Percentiles rank a stretch among this genome's conserved stretches.
Conservation (phyloP, 768 basidiomycete species). For the Cystobasidium ongulense region DNA sequence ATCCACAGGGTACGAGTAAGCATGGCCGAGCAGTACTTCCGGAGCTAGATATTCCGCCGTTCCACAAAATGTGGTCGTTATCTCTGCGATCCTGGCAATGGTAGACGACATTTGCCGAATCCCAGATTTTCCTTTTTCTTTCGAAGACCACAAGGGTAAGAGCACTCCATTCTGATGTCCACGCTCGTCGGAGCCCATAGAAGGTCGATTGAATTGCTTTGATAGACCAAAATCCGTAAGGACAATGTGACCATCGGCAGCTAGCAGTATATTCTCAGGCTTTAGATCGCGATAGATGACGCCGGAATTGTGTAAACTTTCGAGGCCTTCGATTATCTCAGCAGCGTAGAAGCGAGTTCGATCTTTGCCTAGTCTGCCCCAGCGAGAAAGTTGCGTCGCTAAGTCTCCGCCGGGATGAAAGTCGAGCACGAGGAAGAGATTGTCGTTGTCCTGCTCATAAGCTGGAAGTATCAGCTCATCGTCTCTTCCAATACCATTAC, state of each 20-base stretch:
- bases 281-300: slow-evolving; percentile 71
- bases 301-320: slow-evolving; percentile 83
- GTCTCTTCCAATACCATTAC: background rate
- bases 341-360: slow-evolving; percentile 94
- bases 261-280: slow-evolving; percentile 64
- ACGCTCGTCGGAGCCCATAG: background rate
- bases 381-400: slow-evolving; percentile 91
- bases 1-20: slow-evolving; percentile 89
- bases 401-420: slow-evolving; percentile 95
- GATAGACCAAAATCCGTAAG: slow-evolving; percentile 80
- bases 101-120: slow-evolving; percentile 26
- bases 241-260: slow-evolving; percentile 87
- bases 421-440: slow-evolving; percentile 94
- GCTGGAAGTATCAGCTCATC: background rate
- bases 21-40: slow-evolving; percentile 83
- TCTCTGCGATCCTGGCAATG: slow-evolving; percentile 47
- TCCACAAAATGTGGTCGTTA: slow-evolving; percentile 75
- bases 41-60: slow-evolving; percentile 96
- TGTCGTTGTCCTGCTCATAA: slow-evolving; percentile 63
- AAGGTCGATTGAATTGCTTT: slow-evolving; percentile 32
- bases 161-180: slow-evolving; percentile 28
- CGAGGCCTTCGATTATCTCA: slow-evolving; percentile 89
- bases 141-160: background rate
- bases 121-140: background rate
- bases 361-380: slow-evolving; percentile 86